Percentiles rank a stretch among this genome's conserved stretches.
phyloP scores from a whole-genome alignment of 495 filamentous ascomycete species.

The Paragyromitra xinjiangensis region DNA sequence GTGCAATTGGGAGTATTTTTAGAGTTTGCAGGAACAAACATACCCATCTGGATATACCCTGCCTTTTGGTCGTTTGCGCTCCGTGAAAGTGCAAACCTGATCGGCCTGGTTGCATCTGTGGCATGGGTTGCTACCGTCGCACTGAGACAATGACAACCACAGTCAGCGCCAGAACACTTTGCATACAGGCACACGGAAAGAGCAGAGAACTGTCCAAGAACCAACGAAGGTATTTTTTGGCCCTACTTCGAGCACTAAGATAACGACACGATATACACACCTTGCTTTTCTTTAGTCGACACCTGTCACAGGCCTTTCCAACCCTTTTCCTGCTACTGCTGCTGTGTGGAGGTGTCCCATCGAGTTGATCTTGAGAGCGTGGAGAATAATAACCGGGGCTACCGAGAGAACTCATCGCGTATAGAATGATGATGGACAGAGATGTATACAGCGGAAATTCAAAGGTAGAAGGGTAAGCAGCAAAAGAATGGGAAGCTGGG shows the following conservation, averaged over 20 bases:
- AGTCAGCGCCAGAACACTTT: constrained; percentile 25
- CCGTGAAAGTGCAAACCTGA: constrained; percentile 70
- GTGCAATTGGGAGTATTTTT: constrained; percentile 9
- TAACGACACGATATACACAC: constrained; percentile 58
- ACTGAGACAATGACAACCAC: constrained; percentile 60
- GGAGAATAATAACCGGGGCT: constrained; percentile 43
- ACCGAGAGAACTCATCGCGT: constrained; percentile 43
- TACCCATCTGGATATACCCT: constrained; percentile 73
- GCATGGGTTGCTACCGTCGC: constrained; percentile 69
- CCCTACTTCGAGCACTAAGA: constrained; percentile 30
- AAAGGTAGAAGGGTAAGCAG: background rate
- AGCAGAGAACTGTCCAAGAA: background rate
- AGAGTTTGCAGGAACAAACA: constrained; percentile 54
- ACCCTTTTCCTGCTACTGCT: constrained; percentile 65
- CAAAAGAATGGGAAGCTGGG: background rate
- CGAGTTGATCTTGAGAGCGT: constrained; percentile 46
- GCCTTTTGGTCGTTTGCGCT: constrained; percentile 70
- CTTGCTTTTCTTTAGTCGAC: constrained; percentile 72
- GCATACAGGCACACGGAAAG: background rate
- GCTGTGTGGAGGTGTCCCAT: constrained; percentile 32
- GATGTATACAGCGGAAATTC: background rate
- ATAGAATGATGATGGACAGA: background rate
- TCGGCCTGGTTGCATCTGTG: constrained; percentile 69
- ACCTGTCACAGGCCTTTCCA: constrained; percentile 72
- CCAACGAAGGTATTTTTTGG: constrained; percentile 8